Conservation (phyloP, 208 protist genomes). For the Balamuthia mandrillaris region DNA sequence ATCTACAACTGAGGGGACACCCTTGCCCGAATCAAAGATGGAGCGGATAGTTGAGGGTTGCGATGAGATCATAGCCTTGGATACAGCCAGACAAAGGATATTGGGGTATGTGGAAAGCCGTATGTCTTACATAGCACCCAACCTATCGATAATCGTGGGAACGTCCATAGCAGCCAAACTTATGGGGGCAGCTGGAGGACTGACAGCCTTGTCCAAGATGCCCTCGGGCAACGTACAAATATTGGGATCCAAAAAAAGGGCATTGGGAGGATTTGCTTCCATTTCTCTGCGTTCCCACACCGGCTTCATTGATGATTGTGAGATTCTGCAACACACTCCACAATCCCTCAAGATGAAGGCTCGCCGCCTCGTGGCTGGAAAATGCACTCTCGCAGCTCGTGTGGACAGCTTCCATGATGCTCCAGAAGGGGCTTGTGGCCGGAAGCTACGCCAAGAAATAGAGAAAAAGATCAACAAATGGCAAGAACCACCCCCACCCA, state of each 20-base stretch:
- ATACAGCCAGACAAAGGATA: constrained; percentile 42
- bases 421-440: constrained; percentile 7
- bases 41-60: constrained; percentile 49
- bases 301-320: constrained; percentile 60
- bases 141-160: constrained; percentile 64
- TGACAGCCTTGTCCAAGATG: constrained; percentile 59
- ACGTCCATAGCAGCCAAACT: constrained; percentile 64
- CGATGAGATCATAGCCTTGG: constrained; percentile 60
- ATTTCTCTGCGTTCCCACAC: constrained; percentile 42
- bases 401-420: constrained; percentile 48
- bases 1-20: constrained; percentile 63
- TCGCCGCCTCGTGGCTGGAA: constrained; percentile 33
- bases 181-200: constrained; percentile 68
- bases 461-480: constrained; percentile 68
- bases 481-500: constrained; percentile 66
- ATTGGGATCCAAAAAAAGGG: constrained; percentile 52
- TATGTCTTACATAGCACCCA: constrained; percentile 78
- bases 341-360: not conserved
- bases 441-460: constrained; percentile 50
- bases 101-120: constrained; percentile 69
- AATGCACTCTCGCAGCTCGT: constrained; percentile 58
- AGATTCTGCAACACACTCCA: constrained; percentile 47
- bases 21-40: constrained; percentile 48
- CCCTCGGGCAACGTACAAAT: constrained; percentile 59
- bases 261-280: constrained; percentile 52